phyloP scores from a whole-genome alignment of 768 basidiomycete genomes.

The Termitomyces sp. region DNA sequence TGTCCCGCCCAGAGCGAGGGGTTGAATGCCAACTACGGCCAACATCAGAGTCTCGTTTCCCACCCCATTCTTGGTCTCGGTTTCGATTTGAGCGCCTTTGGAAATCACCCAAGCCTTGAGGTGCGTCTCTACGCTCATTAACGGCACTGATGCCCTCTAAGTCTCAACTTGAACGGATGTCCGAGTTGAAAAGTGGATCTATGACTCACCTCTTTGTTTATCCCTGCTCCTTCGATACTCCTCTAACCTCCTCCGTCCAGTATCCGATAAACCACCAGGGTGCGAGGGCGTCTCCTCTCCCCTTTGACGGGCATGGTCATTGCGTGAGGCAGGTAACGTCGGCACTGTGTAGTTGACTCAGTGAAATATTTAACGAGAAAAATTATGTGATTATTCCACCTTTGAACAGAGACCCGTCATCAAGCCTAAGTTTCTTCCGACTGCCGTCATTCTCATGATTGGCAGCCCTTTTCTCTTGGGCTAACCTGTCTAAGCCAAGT shows the following conservation, averaged over 20 bases:
- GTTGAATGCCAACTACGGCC: conserved; percentile 53
- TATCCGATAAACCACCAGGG: conserved; percentile 82
- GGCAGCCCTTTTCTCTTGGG: conserved; percentile 80
- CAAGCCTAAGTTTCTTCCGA: conserved; percentile 64
- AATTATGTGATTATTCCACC: conserved; percentile 39
- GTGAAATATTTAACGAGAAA: neutral
- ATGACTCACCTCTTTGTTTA: conserved; percentile 55
- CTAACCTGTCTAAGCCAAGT: conserved; percentile 85
- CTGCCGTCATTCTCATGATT: conserved; percentile 47
- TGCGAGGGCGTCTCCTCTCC: conserved; percentile 94
- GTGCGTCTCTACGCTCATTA: conserved; percentile 54
- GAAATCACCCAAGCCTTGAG: conserved; percentile 88
- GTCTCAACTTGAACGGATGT: conserved; percentile 4
- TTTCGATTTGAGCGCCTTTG: conserved; percentile 88
- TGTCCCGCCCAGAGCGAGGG: conserved; percentile 50
- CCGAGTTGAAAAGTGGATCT: neutral
- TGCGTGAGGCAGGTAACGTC: conserved; percentile 54
- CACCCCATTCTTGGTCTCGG: conserved; percentile 46
- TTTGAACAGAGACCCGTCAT: conserved; percentile 77
- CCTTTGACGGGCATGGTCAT: conserved; percentile 61
- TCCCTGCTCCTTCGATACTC: conserved; percentile 73
- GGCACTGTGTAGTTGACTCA: conserved; percentile 62
- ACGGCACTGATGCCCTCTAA: conserved; percentile 70
- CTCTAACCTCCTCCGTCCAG: conserved; percentile 67
- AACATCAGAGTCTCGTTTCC: conserved; percentile 33